Evolutionary conservation across 2,329 filamentous ascomycete genomes (phyloP).

Genomic region (Colletotrichum paranaense): DNA sequence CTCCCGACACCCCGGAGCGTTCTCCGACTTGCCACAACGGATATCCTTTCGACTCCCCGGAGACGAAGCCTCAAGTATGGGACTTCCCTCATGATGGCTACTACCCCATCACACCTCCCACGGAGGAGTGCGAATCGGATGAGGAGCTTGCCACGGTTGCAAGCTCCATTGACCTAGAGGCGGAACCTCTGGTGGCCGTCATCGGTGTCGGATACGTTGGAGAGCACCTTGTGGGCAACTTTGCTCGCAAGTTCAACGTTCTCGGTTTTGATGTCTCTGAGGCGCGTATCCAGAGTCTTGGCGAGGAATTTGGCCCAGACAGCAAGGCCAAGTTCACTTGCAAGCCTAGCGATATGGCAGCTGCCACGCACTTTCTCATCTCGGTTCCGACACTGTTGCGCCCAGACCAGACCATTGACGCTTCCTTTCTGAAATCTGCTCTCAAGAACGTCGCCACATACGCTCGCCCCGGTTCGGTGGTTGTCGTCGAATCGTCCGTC

Average conservation of each 20-base stretch:
- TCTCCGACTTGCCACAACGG: conserved; percentile 24
- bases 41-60: conserved; percentile 21
- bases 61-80: conserved; percentile 20
- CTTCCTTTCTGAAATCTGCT: conserved; percentile 57
- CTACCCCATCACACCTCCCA: conserved; percentile 36
- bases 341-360: conserved; percentile 47
- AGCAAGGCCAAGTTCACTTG: conserved; percentile 50
- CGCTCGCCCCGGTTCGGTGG: conserved; percentile 55
- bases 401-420: conserved; percentile 58
- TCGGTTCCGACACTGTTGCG: conserved; percentile 63
- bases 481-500: conserved; percentile 66
- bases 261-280: conserved; percentile 62
- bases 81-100: conserved; percentile 25
- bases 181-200: conserved; percentile 55
- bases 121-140: conserved; percentile 36
- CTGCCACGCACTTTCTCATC: conserved; percentile 64
- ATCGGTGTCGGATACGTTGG: conserved; percentile 66
- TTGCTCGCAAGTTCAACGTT: conserved; percentile 52
- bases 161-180: conserved; percentile 33
- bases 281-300: conserved; percentile 48
- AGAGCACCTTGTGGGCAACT: conserved; percentile 57
- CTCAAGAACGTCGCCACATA: conserved; percentile 53
- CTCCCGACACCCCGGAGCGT: conserved; percentile 30
- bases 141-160: conserved; percentile 33
- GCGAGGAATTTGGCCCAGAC: conserved; percentile 41